Base-by-base conservation (phyloP, 2,329 filamentous ascomycete species). In the Stemphylium beticola region DNA sequence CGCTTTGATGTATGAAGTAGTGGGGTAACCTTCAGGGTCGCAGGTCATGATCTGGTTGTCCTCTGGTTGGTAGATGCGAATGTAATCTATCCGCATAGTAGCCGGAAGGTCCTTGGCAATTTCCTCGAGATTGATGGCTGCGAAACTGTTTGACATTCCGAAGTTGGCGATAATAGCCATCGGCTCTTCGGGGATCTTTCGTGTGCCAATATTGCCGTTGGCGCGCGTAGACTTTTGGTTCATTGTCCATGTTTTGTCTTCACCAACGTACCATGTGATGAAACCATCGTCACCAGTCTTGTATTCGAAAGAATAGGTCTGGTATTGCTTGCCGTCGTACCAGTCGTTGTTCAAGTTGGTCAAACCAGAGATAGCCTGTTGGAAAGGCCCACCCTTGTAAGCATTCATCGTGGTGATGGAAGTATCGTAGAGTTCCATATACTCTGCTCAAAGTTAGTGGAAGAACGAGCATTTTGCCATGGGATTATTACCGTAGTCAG, bases 231-330 rank as follows among this genome's bases (percentile, higher is more conserved):
- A 79, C 34, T 82, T 77, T 29, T 76, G 82, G 56, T 85, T 81
- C 49, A 90, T 73, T 33, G 84, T 87, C 85, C 85, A 90, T 2
- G 85, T 88, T 50, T 85, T 82, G 4, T 84, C 78, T 33, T 85
- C 78, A 22, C 87, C 88, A 20, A 91, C 84, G 62, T 85, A 87
- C 87, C 87, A 91, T n/a, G 82, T 84, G 15, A 90, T 81, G 49
- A 85, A 81, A 1, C 87, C 88, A 14, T 78, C 67, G 0, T 74
- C 75, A 4, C 88, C 88, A 3, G 81, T 80, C 17, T 75, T 74
- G 65, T 85, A 85, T 52, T 85, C 82, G 49, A 82, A 85, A 1
- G 80, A 77, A 65, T 82, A 85, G 53, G 79, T 84, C 62, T 85
- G 82, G 62, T 84, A 85, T 26, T 74, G 67, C 24, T 79, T 77